Base-by-base conservation (phyloP, 176 grass and related monocot species). In the Tuctoria greenei region DNA sequence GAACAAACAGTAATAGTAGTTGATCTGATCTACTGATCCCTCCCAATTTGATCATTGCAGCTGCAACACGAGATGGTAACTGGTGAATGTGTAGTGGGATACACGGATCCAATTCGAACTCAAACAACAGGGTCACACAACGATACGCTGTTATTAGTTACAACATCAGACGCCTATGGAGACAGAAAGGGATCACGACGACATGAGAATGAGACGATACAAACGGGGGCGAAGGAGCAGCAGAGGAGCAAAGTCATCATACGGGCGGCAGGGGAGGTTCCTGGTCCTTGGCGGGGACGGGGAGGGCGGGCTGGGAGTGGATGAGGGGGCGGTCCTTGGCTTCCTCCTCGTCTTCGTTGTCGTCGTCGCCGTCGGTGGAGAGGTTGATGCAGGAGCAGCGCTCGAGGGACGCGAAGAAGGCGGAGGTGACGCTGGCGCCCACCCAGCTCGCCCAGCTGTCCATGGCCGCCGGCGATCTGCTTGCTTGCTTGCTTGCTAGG, bases 351-450 rank as follows among this genome's bases (percentile, higher is more conserved):
- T 86, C 71, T 17, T 67, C 74, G 18, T 79, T 59, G 69, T 91
- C 93, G 37, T 81, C 88, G 77, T 83, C 64, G 77, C 84, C 83
- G 79, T 78, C 65, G 62, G 87, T 90, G 74, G 87, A 83, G 84
- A 96, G 82, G 76, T 82, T 92, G 85, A 92, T 91, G 93, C 89
- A 96, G 82, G 87, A 96, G 82, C 93, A 96, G 71, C 82, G 93
- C 90, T 90, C 82, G 41, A 96, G 89, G 52, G 93, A 96, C 74
- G 85, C 84, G 67, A 92, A 96, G 89, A 96, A 96, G 71, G 90
- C 87, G 20, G 93, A 92, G 59, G 87, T 78, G 23, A 96, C 85
- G 79, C 84, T 80, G 1, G 79, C 28, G 2, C 87, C 87, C 7
- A 92, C 64, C 89, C 87, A 90, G 74, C 65, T 86, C 6, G 87